Base-by-base conservation (phyloP, 2,329 filamentous ascomycete species). In the Xylariaceae sp. region DNA sequence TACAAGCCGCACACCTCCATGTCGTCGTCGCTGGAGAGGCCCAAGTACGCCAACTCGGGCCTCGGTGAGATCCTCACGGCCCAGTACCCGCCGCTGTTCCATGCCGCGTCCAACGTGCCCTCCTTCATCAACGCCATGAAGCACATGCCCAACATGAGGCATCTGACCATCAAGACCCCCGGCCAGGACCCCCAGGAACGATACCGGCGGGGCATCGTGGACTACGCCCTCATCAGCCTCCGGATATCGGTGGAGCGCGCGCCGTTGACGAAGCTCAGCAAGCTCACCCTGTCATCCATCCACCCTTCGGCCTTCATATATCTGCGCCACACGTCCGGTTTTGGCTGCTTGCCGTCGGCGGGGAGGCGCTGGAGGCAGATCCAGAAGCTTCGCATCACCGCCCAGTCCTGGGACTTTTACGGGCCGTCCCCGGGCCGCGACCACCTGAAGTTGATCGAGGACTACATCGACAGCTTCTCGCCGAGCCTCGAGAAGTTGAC, bases 21-120 rank as follows among this genome's bases (percentile, higher is more conserved):
- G 53, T 71, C 71, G 19, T 75, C 68, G 35, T 74, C 68, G 29
- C 62, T 78, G 46, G 68, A 73, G 43, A 67, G 78, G 34, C 83
- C 82, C 32, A 90, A 86, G 60, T 93, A 93, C 56, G 84, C 82
- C 46, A 84, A 80, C 55, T 70, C 74, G 47, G 83, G 86, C 50
- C 76, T 92, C 50, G 87, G 80, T 40, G 82, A 90, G 52, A 72
- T 93, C 38, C 69, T 94, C 40, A 84, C 86, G 11, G 78, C 86
- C 53, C 87, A 94, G 60, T 94, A 93, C 51, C 85, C 86, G 33
- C 85, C 88, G 5, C 64, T 94, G 3, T 94, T 94, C 61, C 88
- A 94, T 53, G 84, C 87, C 5, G 84, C 88, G 6, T 90, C 85
- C 40, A 92, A 94, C 53, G 81, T 93, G 5, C 75, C 83, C 5